Evolutionary conservation across 176 grass and related monocot species (phyloP), one percentile per base, ranked within the genome.

Genomic region (Carex scoparia): DNA sequence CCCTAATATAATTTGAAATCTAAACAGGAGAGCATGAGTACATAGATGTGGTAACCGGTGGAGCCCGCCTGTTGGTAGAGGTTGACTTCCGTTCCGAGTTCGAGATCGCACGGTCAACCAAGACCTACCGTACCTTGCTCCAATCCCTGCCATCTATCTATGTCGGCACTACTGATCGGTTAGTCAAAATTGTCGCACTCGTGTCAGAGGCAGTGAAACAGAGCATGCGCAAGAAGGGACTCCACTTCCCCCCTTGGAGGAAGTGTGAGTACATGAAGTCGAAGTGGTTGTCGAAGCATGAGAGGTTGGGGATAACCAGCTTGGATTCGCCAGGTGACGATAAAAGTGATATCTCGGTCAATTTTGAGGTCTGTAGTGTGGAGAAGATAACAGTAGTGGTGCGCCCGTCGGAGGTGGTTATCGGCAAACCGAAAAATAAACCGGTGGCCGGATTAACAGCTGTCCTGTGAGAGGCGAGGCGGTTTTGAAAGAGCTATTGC

Each of bases 161-260:
- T 87, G 93, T 95, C 4, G 96, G 96, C 3, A 85, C 89, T 0
- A 30, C 91, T 1, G 93, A 94, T 40, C 89, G 93, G 7, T 87
- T 98, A 0, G 89, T 81, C 28, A 73, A 91, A 87, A 98, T 95
- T 83, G 88, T 98, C 19, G 65, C 88, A 44, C 86, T 95, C 0
- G 91, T 90, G 11, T 86, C 90, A 13, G 96, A 95, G 61, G 89
- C 93, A 1, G 90, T 88, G 58, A 38, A 87, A 77, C 93, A 93
- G 88, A 95, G 96, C 84, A 85, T 95, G 2, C 89, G 91, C 83
- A 95, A 98, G 86, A 98, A 95, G 81, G 96, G 96, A 6, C 90
- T 98, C 12, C 90, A 93, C 85, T 90, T 91, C 85, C 90, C 85
- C 2, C 89, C 89, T 7, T 90, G 89, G 89, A 73, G 89, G 65